Conservation (phyloP, 371 early-diverging fungal genomes). For the Mucor ambiguus region DNA sequence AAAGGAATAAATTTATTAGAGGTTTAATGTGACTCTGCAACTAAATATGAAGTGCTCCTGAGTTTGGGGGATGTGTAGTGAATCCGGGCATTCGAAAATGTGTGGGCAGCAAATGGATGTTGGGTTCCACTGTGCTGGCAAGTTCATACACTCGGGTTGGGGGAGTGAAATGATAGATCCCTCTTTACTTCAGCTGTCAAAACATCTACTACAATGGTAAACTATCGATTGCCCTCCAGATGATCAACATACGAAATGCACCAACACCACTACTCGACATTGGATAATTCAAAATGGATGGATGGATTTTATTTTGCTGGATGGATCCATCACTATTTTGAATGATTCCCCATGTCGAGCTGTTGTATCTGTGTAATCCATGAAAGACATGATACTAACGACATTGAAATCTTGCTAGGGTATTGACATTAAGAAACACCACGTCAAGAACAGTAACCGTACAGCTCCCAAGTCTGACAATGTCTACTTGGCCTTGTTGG, state of each 20-base stretch:
- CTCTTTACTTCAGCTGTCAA: constrained; percentile 37
- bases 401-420: constrained; percentile 59
- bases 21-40: not conserved
- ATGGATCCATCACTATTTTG: not conserved
- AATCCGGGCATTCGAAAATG: not conserved
- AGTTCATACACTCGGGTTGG: constrained; percentile 15
- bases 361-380: not conserved
- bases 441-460: constrained; percentile 90
- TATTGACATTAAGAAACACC: constrained; percentile 96
- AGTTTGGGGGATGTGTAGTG: not conserved
- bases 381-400: not conserved
- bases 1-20: not conserved
- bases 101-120: not conserved
- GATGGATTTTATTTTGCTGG: constrained; percentile 23
- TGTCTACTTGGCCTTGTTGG: constrained; percentile 93
- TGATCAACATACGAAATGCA: not conserved
- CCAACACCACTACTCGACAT: not conserved
- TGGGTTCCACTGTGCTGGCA: not conserved
- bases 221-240: not conserved
- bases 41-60: not conserved
- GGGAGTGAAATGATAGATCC: constrained; percentile 19
- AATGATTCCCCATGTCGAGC: not conserved
- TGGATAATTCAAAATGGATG: constrained; percentile 15
- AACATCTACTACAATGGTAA: constrained; percentile 33
- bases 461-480: constrained; percentile 88